phyloP scores from a whole-genome alignment of 495 filamentous ascomycete genomes.

The Penicillium canariense region DNA sequence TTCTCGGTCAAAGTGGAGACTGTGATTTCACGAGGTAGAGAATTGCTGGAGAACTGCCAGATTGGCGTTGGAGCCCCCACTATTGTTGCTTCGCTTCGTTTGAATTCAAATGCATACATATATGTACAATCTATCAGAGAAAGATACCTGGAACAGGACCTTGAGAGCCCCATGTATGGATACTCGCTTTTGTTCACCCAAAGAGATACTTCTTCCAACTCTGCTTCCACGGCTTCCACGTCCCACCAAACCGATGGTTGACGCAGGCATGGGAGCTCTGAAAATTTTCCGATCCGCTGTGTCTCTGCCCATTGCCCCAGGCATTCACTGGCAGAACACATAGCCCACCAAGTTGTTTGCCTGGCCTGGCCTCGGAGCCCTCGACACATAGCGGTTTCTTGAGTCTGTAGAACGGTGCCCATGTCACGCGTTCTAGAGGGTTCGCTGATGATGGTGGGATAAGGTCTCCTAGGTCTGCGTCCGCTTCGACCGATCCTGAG shows the following conservation, averaged over 20 bases:
- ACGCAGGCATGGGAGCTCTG: conserved; percentile 35
- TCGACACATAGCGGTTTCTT: conserved; percentile 35
- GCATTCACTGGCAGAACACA: conserved; percentile 43
- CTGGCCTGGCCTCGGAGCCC: conserved; percentile 18
- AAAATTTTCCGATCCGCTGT: conserved; percentile 38
- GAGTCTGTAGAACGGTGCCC: conserved; percentile 42
- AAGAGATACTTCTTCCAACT: conserved; percentile 36
- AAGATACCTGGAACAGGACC: too few relatives aligned
- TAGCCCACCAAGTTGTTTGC: conserved; percentile 32
- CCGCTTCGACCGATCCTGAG: conserved; percentile 25
- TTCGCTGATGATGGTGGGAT: conserved; percentile 3
- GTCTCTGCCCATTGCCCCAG: conserved; percentile 46
- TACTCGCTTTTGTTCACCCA: conserved; percentile 12
- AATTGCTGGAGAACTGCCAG: too few relatives aligned
- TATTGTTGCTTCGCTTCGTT: too few relatives aligned
- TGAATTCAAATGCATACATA: too few relatives aligned
- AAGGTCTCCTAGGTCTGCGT: conserved; percentile 29
- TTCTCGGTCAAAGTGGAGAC: too few relatives aligned
- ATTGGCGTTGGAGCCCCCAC: too few relatives aligned
- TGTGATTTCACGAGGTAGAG: too few relatives aligned
- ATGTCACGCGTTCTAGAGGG: conserved; percentile 34
- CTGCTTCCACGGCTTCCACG: conserved; percentile 46
- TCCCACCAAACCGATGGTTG: conserved; percentile 40
- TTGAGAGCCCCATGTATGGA: background rate
- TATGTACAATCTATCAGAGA: too few relatives aligned